Conservation (phyloP, 2,329 filamentous ascomycete species). For the Fusarium citri region DNA sequence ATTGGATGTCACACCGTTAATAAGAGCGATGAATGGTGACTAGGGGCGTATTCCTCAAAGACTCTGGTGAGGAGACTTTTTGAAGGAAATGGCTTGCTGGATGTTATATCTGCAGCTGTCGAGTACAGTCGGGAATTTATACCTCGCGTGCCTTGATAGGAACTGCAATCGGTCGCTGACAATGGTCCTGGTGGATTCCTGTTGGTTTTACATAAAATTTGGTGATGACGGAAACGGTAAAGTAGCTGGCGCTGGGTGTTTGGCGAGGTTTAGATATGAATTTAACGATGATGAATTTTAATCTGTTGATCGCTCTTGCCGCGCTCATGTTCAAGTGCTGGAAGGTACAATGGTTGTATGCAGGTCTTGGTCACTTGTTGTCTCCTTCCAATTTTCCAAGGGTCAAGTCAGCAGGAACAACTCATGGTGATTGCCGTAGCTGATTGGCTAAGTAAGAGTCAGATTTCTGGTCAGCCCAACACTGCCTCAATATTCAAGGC, state of each 20-base stretch:
- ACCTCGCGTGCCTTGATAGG: not conserved
- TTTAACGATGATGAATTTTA: slow-evolving; percentile 3
- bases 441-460: not conserved
- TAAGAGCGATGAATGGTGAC: slow-evolving; percentile 42
- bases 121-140: not conserved
- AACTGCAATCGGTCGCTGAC: not conserved
- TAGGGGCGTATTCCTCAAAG: slow-evolving; percentile 9
- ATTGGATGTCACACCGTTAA: slow-evolving; percentile 45
- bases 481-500: not conserved
- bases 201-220: not conserved
- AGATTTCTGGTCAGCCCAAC: not conserved
- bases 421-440: not conserved
- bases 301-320: too few species aligned
- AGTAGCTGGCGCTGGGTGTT: slow-evolving; percentile 2
- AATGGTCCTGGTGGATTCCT: not conserved
- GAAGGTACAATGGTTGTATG: not conserved
- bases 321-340: not conserved
- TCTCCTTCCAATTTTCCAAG: not conserved
- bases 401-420: not conserved
- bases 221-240: not conserved
- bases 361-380: not conserved
- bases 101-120: slow-evolving; percentile 2
- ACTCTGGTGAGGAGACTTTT: slow-evolving; percentile 8
- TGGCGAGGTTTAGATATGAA: not conserved
- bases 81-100: slow-evolving; percentile 3